A percentile compares a stretch with the other conserved stretches of the same genome.
Evolutionary conservation across 805 yeast genomes (phyloP).

Genomic region (Lipomyces spencermartinsiae): DNA sequence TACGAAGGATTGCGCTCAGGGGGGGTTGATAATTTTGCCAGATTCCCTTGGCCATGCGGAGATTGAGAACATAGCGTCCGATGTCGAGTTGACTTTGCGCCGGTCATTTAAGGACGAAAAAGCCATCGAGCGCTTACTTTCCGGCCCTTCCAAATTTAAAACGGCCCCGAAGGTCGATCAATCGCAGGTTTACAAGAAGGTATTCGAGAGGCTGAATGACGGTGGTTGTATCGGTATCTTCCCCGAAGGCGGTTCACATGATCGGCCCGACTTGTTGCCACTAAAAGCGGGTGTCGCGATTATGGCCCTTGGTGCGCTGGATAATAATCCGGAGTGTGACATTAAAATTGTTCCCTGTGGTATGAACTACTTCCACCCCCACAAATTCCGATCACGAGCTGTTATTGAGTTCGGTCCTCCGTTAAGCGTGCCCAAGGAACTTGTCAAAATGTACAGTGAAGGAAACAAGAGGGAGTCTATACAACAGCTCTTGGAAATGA

Average conservation of each 20-base stretch:
- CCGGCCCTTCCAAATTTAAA: constrained; percentile 64
- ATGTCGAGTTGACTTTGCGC: constrained; percentile 69
- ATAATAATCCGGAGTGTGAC: constrained; percentile 73
- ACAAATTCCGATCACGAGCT: constrained; percentile 93
- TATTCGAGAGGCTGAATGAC: constrained; percentile 79
- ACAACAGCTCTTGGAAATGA: constrained; percentile 67
- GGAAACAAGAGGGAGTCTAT: constrained; percentile 76
- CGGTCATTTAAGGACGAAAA: constrained; percentile 70
- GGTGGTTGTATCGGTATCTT: constrained; percentile 90
- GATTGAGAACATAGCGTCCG: constrained; percentile 69
- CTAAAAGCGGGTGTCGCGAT: constrained; percentile 97
- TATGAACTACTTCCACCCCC: constrained; percentile 95
- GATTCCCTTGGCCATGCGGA: constrained; percentile 78
- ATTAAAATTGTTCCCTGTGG: constrained; percentile 96
- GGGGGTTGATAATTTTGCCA: constrained; percentile 79
- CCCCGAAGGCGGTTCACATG: constrained; percentile 99
- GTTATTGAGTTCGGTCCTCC: constrained; percentile 95
- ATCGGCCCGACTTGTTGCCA: constrained; percentile 88
- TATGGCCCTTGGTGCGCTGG: constrained; percentile 96
- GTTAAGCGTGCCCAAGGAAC: constrained; percentile 64
- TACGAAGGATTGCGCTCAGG: constrained; percentile 62
- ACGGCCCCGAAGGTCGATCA: constrained; percentile 87
- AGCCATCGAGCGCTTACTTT: constrained; percentile 52
- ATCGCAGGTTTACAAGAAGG: constrained; percentile 78
- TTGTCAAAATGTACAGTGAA: constrained; percentile 67